Conservation (phyloP, 169 alveolate species). For the Plasmodium relictum region DNA sequence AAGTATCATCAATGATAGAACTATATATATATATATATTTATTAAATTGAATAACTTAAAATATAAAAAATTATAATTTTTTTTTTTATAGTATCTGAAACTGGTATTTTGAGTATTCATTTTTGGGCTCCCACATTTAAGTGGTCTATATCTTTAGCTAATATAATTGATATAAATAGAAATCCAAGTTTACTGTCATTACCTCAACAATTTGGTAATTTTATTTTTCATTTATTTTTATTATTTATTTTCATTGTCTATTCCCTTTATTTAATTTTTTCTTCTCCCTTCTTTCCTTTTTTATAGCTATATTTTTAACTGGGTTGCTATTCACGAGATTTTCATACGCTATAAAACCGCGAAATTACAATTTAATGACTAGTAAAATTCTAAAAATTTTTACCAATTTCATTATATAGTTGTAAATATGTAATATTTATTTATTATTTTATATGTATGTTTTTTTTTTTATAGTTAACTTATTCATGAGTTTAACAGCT, state of each 20-base stretch:
- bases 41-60: neutral
- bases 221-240: neutral
- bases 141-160: constrained; percentile 94
- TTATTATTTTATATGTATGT: neutral
- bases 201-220: constrained; percentile 91
- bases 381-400: constrained; percentile 24
- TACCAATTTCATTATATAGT: neutral
- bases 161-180: constrained; percentile 90
- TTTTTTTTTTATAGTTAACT: constrained; percentile 40
- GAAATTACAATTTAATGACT: constrained; percentile 49
- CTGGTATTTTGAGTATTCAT: constrained; percentile 95
- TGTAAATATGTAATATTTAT: neutral
- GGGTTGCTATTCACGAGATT: constrained; percentile 60
- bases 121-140: constrained; percentile 96
- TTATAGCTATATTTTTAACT: constrained; percentile 53
- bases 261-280: neutral
- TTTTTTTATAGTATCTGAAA: constrained; percentile 43
- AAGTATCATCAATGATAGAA: neutral
- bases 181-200: constrained; percentile 91
- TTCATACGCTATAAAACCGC: constrained; percentile 58
- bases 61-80: neutral
- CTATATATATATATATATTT: neutral
- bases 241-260: neutral
- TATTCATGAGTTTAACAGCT: constrained; percentile 72
- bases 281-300: neutral